Conservation (phyloP, 2,329 filamentous ascomycete genomes). For the Ophiostoma australiae region DNA sequence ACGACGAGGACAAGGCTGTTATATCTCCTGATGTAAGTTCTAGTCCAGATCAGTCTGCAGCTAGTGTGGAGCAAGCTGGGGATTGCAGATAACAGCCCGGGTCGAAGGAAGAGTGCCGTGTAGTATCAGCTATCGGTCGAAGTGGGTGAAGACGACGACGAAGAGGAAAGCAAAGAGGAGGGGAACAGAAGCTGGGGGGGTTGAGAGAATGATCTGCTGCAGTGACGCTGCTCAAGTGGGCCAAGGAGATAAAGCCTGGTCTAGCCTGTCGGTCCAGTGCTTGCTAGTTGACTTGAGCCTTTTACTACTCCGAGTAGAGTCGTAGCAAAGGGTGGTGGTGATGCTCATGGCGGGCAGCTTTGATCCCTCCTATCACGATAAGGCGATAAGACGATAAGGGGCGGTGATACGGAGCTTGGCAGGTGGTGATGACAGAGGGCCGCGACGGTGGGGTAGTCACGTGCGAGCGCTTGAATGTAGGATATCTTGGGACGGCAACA, state of each 20-base stretch:
- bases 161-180: neutral
- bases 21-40: neutral
- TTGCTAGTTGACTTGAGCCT: neutral
- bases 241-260: neutral
- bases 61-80: neutral
- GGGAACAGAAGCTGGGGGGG: neutral
- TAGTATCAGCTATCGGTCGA: neutral
- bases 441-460: neutral
- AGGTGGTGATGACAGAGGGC: constrained; percentile 1
- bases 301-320: neutral
- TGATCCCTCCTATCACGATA: constrained; percentile 4
- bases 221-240: neutral
- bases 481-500: neutral
- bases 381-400: constrained; percentile 1
- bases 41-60: neutral
- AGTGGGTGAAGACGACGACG: neutral
- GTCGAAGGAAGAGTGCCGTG: neutral
- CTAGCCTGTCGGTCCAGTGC: neutral
- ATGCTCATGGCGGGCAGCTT: neutral
- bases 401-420: neutral
- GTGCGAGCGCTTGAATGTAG: neutral
- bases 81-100: neutral
- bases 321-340: neutral
- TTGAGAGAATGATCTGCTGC: neutral
- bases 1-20: neutral